A percentile compares a stretch with the other conserved stretches of the same genome.
phyloP scores from a whole-genome alignment of 1,284 basidiomycete species.

The Moesziomyces sp. region DNA sequence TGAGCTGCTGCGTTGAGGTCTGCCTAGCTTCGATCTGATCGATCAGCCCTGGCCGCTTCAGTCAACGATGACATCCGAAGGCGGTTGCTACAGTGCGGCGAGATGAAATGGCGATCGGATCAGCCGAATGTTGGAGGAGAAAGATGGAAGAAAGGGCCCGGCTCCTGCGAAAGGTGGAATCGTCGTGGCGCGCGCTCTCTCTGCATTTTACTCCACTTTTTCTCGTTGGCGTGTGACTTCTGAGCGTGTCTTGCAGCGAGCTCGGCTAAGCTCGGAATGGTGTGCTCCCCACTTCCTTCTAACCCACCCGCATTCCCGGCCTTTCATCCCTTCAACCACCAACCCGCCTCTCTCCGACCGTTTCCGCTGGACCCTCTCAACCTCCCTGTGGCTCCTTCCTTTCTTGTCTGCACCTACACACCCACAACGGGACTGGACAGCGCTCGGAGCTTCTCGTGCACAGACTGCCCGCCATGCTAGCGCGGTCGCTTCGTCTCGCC shows the following conservation, averaged over 20 bases:
- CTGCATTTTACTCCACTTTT: background rate
- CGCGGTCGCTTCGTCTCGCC: constrained; percentile 27
- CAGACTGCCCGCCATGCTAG: constrained; percentile 17
- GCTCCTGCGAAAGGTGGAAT: background rate
- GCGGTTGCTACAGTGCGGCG: background rate
- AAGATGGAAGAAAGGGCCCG: background rate
- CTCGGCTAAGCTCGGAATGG: background rate
- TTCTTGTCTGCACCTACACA: no score
- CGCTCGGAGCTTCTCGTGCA: background rate
- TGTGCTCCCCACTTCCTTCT: background rate
- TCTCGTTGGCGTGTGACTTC: background rate
- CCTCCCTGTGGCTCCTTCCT: background rate
- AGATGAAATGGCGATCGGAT: background rate
- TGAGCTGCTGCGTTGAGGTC: background rate
- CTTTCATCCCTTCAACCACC: background rate
- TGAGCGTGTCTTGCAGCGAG: background rate
- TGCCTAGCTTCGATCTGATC: background rate
- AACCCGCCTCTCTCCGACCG: background rate
- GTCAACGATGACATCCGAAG: background rate
- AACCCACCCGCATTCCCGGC: background rate
- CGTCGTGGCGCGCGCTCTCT: no score
- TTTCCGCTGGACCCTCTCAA: background rate
- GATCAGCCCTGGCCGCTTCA: background rate
- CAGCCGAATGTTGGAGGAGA: background rate
- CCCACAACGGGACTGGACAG: no score